A percentile compares a stretch with the other conserved stretches of the same genome.
Evolutionary conservation across 345 rosid genomes (phyloP).

Genomic region (Camelina laxa): DNA sequence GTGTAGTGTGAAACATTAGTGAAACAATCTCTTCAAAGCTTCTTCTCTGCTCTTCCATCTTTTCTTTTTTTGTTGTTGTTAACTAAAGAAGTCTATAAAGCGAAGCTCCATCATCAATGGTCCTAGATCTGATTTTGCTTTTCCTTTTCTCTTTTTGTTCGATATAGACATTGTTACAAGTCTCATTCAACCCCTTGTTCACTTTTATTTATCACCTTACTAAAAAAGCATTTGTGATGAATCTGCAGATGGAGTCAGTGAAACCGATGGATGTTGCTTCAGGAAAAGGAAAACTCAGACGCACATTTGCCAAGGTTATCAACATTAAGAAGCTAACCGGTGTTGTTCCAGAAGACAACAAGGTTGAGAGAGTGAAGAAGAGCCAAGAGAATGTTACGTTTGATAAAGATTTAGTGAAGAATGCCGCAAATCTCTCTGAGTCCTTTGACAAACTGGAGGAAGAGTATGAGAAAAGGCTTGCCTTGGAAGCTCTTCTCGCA

Average conservation of each 20-base stretch:
- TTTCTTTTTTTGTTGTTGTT: constrained; percentile 6
- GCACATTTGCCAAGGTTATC: constrained; percentile 73
- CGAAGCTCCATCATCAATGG: constrained; percentile 47
- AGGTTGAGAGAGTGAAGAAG: constrained; percentile 51
- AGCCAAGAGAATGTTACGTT: constrained; percentile 45
- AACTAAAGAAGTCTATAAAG: constrained; percentile 33
- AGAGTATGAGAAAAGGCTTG: constrained; percentile 46
- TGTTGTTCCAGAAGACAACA: constrained; percentile 62
- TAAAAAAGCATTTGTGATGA: constrained; percentile 27
- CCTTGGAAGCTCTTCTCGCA: constrained; percentile 73
- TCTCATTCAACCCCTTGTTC: constrained; percentile 23
- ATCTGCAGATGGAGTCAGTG: constrained; percentile 75
- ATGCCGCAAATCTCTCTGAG: constrained; percentile 47
- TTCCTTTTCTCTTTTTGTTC: constrained; percentile 37
- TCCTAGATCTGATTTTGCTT: constrained; percentile 51
- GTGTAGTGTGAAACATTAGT: constrained; percentile 35
- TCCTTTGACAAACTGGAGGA: constrained; percentile 57
- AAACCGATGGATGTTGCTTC: constrained; percentile 59
- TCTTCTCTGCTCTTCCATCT: constrained; percentile 32
- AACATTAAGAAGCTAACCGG: constrained; percentile 61
- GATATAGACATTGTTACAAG: constrained; percentile 33
- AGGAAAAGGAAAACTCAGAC: constrained; percentile 66
- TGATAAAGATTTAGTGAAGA: constrained; percentile 39
- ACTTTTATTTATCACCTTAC: constrained; percentile 4
- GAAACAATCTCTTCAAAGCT: constrained; percentile 25